Percentiles rank a stretch among this genome's conserved stretches.
These are phyloP conservation scores for Monosporozyma aerobia DNA, from an alignment of 805 yeast genomes.

Conservation along the genomic window DNA sequence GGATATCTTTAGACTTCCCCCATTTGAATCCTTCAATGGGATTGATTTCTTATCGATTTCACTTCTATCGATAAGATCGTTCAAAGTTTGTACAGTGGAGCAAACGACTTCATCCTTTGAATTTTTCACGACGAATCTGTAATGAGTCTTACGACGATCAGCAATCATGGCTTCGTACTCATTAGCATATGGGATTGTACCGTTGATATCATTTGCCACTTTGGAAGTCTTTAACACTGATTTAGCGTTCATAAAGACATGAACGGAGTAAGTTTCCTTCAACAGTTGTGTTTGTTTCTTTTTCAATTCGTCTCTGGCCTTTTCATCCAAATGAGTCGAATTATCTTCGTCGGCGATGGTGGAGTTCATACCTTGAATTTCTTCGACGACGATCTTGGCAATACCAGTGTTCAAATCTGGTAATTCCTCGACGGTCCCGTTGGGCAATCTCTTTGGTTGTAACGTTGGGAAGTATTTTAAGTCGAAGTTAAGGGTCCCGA, in stretches of 20 bases:
- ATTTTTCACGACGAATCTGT: constrained; percentile 59
- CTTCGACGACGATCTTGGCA: constrained; percentile 45
- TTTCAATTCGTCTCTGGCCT: not conserved
- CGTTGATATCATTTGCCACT: constrained; percentile 46
- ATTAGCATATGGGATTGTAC: constrained; percentile 58
- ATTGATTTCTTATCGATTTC: constrained; percentile 75
- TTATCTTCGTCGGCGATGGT: not conserved
- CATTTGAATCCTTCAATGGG: constrained; percentile 57
- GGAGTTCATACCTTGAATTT: constrained; percentile 24
- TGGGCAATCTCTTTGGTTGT: constrained; percentile 48
- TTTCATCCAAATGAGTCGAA: not conserved
- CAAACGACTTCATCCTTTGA: constrained; percentile 48
- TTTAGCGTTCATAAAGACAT: constrained; percentile 58
- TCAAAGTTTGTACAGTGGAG: constrained; percentile 48
- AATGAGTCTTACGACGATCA: constrained; percentile 62
- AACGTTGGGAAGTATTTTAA: constrained; percentile 71
- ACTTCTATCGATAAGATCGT: constrained; percentile 64
- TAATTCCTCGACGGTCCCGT: constrained; percentile 76
- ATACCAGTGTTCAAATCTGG: constrained; percentile 95
- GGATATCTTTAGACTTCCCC: constrained; percentile 55
- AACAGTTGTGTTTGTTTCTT: constrained; percentile 32
- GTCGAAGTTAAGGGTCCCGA: constrained; percentile 67
- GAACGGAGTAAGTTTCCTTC: constrained; percentile 58
- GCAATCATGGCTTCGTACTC: constrained; percentile 58
- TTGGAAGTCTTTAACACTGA: constrained; percentile 42